phyloP scores from a whole-genome alignment of 345 rosid species.

The Lumnitzera racemosa region DNA sequence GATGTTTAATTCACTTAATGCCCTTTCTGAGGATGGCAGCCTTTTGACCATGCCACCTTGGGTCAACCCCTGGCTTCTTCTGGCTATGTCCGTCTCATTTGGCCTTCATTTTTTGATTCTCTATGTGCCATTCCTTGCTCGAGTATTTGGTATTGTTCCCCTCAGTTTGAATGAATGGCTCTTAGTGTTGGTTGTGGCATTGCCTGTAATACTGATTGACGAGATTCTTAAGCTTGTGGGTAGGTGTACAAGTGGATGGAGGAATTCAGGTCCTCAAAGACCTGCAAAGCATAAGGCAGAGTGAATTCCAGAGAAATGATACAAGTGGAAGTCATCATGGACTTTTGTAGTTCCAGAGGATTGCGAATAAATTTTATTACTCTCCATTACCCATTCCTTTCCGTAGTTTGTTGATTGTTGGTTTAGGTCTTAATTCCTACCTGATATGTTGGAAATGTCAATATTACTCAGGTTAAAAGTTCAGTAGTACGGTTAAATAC shows the following conservation, averaged over 20 bases:
- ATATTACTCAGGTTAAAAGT: no score
- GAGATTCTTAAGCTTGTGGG: conserved; percentile 81
- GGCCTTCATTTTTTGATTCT: conserved; percentile 83
- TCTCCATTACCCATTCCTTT: no score
- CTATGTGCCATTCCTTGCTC: conserved; percentile 80
- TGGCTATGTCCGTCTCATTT: conserved; percentile 78
- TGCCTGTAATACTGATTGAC: conserved; percentile 82
- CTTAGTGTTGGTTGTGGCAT: conserved; percentile 62
- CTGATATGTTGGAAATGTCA: no score
- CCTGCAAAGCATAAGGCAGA: conserved; percentile 51
- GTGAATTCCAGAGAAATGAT: conserved; percentile 14
- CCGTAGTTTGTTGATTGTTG: no score
- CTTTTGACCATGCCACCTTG: conserved; percentile 91
- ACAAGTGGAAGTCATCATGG: not conserved
- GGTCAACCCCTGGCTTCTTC: conserved; percentile 81
- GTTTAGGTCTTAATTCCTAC: no score
- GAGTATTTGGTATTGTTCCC: conserved; percentile 74
- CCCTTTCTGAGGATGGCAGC: conserved; percentile 87
- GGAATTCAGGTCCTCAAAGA: conserved; percentile 24
- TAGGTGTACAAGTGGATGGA: conserved; percentile 41
- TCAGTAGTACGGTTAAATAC: no score
- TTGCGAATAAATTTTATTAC: not conserved
- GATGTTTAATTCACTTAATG: conserved; percentile 96
- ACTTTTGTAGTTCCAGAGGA: not conserved
- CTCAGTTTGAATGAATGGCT: conserved; percentile 87